Evolutionary conservation across 2,329 filamentous ascomycete genomes (phyloP).

Genomic region (Xylariaceae sp.): DNA sequence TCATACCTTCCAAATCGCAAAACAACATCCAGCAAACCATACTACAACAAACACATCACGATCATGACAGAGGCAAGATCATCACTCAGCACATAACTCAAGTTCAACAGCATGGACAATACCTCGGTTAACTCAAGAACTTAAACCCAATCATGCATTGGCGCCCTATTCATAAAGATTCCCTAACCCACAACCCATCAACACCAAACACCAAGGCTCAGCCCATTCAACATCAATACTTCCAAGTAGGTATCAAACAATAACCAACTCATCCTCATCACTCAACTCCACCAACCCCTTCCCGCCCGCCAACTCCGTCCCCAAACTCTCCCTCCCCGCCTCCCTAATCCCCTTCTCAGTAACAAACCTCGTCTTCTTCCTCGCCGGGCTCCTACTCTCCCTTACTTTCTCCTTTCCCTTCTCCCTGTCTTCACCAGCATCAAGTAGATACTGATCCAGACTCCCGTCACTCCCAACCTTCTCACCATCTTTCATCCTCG

Average conservation of each 20-base stretch:
- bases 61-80: too few species aligned
- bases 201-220: too few species aligned
- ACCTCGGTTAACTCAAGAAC: too few species aligned
- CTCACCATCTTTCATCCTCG: slow-evolving; percentile 60
- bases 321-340: slow-evolving; percentile 70
- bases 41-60: too few species aligned
- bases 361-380: slow-evolving; percentile 76
- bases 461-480: slow-evolving; percentile 31
- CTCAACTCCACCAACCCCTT: slow-evolving; percentile 14
- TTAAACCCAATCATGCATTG: too few species aligned
- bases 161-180: too few species aligned
- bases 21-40: too few species aligned
- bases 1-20: too few species aligned
- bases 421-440: neutral
- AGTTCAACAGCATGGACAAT: too few species aligned
- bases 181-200: too few species aligned
- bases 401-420: slow-evolving; percentile 6
- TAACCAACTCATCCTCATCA: slow-evolving; percentile 16
- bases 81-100: too few species aligned
- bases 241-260: slow-evolving; percentile 2
- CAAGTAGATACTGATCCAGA: neutral
- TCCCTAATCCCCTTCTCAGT: slow-evolving; percentile 74
- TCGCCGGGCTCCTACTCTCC: slow-evolving; percentile 44
- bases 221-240: too few species aligned
- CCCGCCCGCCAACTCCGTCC: slow-evolving; percentile 39